phyloP scores from a whole-genome alignment of 2,329 filamentous ascomycete species.

The Botryosphaeria dothidea region DNA sequence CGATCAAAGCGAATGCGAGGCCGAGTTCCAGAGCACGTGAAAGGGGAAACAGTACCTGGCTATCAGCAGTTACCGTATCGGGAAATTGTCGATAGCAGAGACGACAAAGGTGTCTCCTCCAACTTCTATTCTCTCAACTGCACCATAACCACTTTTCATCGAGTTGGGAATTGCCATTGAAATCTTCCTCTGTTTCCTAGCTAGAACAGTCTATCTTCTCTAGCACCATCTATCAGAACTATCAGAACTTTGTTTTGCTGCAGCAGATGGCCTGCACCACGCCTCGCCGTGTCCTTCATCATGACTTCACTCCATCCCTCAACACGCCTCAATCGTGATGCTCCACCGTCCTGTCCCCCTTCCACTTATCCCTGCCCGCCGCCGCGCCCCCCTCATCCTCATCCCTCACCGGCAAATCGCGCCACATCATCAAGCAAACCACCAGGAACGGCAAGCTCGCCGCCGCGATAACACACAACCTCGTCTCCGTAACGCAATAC shows the following conservation, averaged over 20 bases:
- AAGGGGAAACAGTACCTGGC: neutral
- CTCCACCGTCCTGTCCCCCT: neutral
- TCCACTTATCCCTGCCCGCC: neutral
- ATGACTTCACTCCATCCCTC: neutral
- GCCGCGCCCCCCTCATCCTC: neutral
- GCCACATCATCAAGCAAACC: neutral
- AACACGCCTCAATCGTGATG: neutral
- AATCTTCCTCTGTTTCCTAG: no score
- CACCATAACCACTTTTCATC: no score
- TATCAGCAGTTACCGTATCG: neutral
- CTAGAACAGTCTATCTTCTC: no score
- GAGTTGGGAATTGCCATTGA: no score
- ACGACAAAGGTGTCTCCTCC: neutral
- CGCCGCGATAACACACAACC: slow-evolving; percentile 27
- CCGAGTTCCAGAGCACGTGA: no score
- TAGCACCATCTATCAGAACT: no score
- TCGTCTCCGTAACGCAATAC: slow-evolving; percentile 32
- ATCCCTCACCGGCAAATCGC: slow-evolving; percentile 4
- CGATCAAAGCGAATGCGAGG: neutral
- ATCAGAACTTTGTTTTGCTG: no score
- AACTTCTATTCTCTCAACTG: neutral
- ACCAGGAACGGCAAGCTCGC: neutral
- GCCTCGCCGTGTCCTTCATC: neutral
- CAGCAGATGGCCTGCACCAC: no score
- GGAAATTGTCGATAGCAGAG: neutral